Percentiles rank a stretch among this genome's conserved stretches.
Conservation (phyloP, 805 yeast genomes). For the Candida tallmaniae region DNA sequence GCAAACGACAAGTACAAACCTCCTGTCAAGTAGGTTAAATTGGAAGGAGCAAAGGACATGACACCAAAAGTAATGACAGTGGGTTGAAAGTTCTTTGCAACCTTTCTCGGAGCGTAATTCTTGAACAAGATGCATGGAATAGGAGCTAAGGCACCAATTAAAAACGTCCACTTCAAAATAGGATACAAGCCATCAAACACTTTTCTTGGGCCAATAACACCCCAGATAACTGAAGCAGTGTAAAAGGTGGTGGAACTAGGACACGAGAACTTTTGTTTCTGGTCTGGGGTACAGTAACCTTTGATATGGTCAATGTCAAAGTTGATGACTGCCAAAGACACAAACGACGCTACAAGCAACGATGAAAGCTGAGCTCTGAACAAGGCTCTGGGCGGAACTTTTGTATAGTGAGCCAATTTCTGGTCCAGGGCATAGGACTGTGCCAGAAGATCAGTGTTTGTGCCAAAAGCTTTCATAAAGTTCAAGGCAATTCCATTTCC, state of each 20-base stretch:
- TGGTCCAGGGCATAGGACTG: slow-evolving; percentile 37
- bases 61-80: slow-evolving; percentile 25
- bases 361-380: slow-evolving; percentile 15
- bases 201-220: slow-evolving; percentile 47
- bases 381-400: slow-evolving; percentile 21
- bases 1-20: slow-evolving; percentile 19
- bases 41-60: slow-evolving; percentile 26
- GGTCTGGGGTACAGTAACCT: slow-evolving; percentile 7
- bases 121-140: slow-evolving; percentile 16
- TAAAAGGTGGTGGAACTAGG: slow-evolving; percentile 29
- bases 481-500: slow-evolving; percentile 53
- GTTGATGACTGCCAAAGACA: slow-evolving; percentile 10
- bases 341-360: slow-evolving; percentile 6
- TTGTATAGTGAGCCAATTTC: slow-evolving; percentile 18
- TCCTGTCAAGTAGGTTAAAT: slow-evolving; percentile 22
- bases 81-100: slow-evolving; percentile 25
- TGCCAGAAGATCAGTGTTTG: slow-evolving; percentile 55
- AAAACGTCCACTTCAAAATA: slow-evolving; percentile 24
- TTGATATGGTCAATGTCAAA: slow-evolving; percentile 13
- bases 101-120: slow-evolving; percentile 14
- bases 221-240: slow-evolving; percentile 59
- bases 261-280: slow-evolving; percentile 33
- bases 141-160: slow-evolving; percentile 23
- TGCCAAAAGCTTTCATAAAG: slow-evolving; percentile 48
- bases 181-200: slow-evolving; percentile 29